Base-by-base conservation (phyloP, 2,329 filamentous ascomycete genomes). In the Fusarium napiforme region DNA sequence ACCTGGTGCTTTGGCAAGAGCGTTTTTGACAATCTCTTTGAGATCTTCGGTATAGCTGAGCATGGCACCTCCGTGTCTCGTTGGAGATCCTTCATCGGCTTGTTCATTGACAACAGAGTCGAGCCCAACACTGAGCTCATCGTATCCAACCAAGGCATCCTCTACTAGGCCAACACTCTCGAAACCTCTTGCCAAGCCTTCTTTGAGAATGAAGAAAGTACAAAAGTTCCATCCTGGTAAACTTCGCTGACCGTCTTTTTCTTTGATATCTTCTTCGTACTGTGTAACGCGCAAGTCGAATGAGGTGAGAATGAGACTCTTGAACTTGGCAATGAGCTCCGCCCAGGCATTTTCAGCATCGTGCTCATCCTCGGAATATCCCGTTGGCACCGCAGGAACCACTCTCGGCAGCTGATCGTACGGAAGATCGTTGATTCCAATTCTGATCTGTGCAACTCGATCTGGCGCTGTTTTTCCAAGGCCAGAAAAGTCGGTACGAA, bases 161-260 rank as follows among this genome's bases (percentile, higher is more conserved):
- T 99, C 96, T 14, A 98, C 94, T 15, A 99, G 86, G 2, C 97
- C 97, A 7, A 98, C 95, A 79, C 94, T 98, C 81, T 99, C 97
- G 75, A 99, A 97, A 0, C 96, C 97, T 74, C 94, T 89, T 3
- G 96, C 96, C 40, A 99, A 85, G 0, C 96, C 96, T 81, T 99
- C 96, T 79, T 99, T 99, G 14, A 99, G 87, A 21, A 99, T 95
- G 81, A 99, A 99, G 81, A 99, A 99, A 0, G 96, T 99, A 82
- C 96, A 98, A 80, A 99, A 99, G 79, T 99, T 99, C 96, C 96
- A 99, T 1, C 96, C 96, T 0, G 96, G 96, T 23, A 99, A 84
- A 39, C 87, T 91, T 52, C 96, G 89, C 81, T 98, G 95, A 1
- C 92, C 89, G 76, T 98, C 96, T 79, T 95, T 96, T 81, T 98